A percentile compares a stretch with the other conserved stretches of the same genome.
phyloP scores from a whole-genome alignment of 352 stramenopile species.

The Globisporangium irregulare region DNA sequence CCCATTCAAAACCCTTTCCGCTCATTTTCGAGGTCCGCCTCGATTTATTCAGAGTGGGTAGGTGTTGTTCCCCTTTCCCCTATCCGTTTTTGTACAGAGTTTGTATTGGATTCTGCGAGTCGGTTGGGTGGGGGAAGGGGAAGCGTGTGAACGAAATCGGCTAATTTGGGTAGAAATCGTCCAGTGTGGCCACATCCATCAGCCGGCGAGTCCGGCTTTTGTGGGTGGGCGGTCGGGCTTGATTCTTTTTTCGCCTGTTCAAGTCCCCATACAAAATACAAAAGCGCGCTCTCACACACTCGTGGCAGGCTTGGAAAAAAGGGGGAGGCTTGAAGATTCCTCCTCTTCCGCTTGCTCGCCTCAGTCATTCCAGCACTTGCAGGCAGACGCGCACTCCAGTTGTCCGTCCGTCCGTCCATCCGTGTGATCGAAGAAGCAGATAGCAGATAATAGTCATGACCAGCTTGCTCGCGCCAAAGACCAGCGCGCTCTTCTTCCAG shows the following conservation, averaged over 20 bases:
- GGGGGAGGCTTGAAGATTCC: not conserved
- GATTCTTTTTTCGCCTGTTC: constrained; percentile 12
- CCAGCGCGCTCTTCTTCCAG: constrained; percentile 24
- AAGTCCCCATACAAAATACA: constrained; percentile 3
- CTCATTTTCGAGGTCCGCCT: not conserved
- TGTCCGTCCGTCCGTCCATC: not conserved
- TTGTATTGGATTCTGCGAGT: constrained; percentile 6
- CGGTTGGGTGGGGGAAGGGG: not conserved
- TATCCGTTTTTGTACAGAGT: not conserved
- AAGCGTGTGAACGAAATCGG: not conserved
- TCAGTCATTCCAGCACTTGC: constrained; percentile 17
- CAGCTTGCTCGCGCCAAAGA: constrained; percentile 49
- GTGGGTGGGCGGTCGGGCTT: not conserved
- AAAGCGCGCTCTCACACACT: not conserved
- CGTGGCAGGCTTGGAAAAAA: not conserved
- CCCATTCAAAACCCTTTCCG: not conserved
- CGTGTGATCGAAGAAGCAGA: not conserved
- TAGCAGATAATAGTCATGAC: constrained; percentile 10
- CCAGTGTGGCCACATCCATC: constrained; percentile 17
- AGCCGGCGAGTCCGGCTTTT: constrained; percentile 15
- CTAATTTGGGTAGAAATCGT: constrained; percentile 1
- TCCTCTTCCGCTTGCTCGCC: not conserved
- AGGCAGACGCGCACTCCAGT: not conserved
- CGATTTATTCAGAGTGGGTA: not conserved
- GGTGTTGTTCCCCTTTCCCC: not conserved